Conservation (phyloP, 1,284 basidiomycete genomes). For the Malassezia globosa region DNA sequence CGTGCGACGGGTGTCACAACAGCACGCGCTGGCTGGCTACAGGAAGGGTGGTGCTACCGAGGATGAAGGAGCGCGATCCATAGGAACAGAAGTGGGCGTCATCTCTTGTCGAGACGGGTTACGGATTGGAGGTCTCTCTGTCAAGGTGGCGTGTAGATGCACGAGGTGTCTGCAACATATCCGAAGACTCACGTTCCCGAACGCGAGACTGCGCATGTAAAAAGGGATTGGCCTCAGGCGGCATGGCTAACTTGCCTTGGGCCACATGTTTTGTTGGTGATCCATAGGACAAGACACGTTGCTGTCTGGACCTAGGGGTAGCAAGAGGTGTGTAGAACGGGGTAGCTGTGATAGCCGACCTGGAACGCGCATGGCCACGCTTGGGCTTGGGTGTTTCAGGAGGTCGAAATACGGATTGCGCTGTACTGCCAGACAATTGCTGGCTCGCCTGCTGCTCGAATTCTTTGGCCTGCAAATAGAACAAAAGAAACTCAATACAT, state of each 20-base stretch:
- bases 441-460: conserved; percentile 14
- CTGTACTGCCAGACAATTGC: not conserved
- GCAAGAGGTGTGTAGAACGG: conserved; percentile 13
- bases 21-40: not conserved
- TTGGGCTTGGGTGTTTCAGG: conserved; percentile 6
- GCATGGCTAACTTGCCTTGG: not conserved
- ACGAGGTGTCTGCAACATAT: too few relatives aligned
- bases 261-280: conserved; percentile 9
- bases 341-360: conserved; percentile 5
- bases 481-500: conserved; percentile 16
- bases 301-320: not conserved
- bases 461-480: conserved; percentile 11
- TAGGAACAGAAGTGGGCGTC: too few relatives aligned
- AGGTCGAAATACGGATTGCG: not conserved
- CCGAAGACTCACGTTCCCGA: not conserved
- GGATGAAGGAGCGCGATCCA: too few relatives aligned
- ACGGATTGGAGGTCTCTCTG: too few relatives aligned
- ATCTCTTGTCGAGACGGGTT: too few relatives aligned
- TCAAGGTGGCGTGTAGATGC: too few relatives aligned
- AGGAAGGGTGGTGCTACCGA: not conserved
- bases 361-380: conserved; percentile 4
- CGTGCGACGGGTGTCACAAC: not conserved
- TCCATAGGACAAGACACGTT: conserved; percentile 12
- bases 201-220: not conserved
- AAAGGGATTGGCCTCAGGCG: conserved; percentile 1